Percentiles rank a stretch among this genome's conserved stretches.
These are phyloP conservation scores for Candida khao-thaluensis DNA, from an alignment of 805 yeast genomes.

Conservation along the genomic window DNA sequence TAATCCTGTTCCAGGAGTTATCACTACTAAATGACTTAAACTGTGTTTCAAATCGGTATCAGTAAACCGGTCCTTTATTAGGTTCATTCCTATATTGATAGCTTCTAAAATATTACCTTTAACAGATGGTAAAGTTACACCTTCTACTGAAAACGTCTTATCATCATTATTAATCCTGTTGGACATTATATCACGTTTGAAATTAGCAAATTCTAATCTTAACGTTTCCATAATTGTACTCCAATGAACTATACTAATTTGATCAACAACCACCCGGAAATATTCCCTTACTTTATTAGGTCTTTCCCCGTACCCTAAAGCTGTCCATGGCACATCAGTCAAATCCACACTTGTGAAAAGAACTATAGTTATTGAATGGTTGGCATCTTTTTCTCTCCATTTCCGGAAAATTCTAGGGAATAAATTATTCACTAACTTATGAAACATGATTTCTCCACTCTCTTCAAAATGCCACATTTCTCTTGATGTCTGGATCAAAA, in stretches of 20 bases:
- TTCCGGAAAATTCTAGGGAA: conserved; percentile 84
- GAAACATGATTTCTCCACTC: conserved; percentile 91
- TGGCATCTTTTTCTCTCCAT: conserved; percentile 86
- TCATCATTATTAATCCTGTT: conserved; percentile 22
- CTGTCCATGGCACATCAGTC: conserved; percentile 51
- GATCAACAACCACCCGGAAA: conserved; percentile 92
- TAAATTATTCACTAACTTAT: conserved; percentile 86
- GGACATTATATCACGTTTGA: conserved; percentile 69
- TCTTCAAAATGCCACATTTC: conserved; percentile 99
- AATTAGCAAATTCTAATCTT: conserved; percentile 78
- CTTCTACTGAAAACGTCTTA: conserved; percentile 38
- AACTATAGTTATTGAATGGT: conserved; percentile 88
- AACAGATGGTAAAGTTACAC: conserved; percentile 76
- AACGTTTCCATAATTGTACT: conserved; percentile 85
- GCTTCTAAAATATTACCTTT: conserved; percentile 91
- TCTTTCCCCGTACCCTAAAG: conserved; percentile 68
- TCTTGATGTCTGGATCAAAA: conserved; percentile 81
- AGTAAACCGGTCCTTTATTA: conserved; percentile 72
- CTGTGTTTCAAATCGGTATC: conserved; percentile 88
- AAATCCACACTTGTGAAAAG: conserved; percentile 79
- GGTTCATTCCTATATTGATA: conserved; percentile 75
- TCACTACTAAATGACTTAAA: conserved; percentile 81
- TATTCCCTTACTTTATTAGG: conserved; percentile 70
- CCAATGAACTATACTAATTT: conserved; percentile 87
- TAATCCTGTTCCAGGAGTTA: conserved; percentile 91